phyloP scores from a whole-genome alignment of 2,329 filamentous ascomycete species.

The Neocatenulostroma microsporum region DNA sequence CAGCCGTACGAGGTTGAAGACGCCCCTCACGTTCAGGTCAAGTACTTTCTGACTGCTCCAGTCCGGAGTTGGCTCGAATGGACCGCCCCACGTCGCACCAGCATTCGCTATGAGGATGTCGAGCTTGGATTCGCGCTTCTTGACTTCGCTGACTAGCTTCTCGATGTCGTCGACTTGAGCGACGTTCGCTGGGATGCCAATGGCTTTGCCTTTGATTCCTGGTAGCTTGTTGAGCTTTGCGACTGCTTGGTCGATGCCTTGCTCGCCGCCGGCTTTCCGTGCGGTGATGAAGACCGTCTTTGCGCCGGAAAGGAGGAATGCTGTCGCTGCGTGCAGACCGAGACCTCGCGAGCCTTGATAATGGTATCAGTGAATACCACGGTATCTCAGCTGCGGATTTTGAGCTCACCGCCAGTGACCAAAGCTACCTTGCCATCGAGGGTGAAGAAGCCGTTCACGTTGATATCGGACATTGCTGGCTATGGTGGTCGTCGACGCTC shows the following conservation, averaged over 20 bases:
- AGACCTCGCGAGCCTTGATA: constrained; percentile 61
- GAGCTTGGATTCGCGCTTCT: constrained; percentile 64
- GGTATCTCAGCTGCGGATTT: neutral
- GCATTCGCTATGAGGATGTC: constrained; percentile 89
- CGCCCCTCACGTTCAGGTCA: constrained; percentile 81
- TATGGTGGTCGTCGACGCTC: no score
- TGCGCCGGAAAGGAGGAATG: constrained; percentile 74
- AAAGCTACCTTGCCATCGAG: constrained; percentile 77
- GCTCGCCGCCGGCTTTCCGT: constrained; percentile 57
- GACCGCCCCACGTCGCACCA: constrained; percentile 79
- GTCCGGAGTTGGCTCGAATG: constrained; percentile 74
- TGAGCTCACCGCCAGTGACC: constrained; percentile 59
- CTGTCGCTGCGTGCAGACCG: constrained; percentile 62
- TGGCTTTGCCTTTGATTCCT: constrained; percentile 59
- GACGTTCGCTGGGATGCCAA: constrained; percentile 72
- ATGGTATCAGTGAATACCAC: neutral
- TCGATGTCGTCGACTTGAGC: constrained; percentile 64
- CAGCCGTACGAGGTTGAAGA: constrained; percentile 49
- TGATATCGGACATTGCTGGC: constrained; percentile 44
- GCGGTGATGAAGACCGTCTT: constrained; percentile 87
- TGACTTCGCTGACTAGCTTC: constrained; percentile 60
- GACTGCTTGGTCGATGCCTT: constrained; percentile 69
- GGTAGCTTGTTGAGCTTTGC: constrained; percentile 71
- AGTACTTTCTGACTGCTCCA: constrained; percentile 76
- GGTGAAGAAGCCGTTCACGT: constrained; percentile 69